Base-by-base conservation (phyloP, 306 rosid species). In the Elaeagnus macrophylla region DNA sequence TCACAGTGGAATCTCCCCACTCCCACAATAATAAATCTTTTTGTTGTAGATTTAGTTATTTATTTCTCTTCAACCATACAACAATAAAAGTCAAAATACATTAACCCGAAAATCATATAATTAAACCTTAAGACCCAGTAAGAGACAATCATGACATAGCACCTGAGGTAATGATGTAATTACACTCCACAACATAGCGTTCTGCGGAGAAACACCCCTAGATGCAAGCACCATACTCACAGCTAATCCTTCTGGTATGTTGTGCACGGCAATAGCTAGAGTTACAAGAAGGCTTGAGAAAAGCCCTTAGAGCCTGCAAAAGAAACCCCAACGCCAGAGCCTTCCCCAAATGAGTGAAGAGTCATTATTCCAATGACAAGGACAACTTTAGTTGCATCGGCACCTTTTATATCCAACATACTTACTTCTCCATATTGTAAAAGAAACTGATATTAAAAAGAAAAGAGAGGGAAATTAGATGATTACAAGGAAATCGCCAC, bases 111-210 rank as follows among this genome's bases (percentile, higher is more conserved):
- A 25, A 25, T 25, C 32, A 25, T 25, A 25, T 25, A 25, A 25
- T 5, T 25, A 25, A 25, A 25, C 32, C 32, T 25, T 1, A 25
- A 25, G 32, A 25, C 5, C 13, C 42, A 32, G 32, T 5, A 44
- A 2, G 12, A 36, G n/a, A 12, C 9, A 72, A 35, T 17, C 4
- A 37, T 39, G 60, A 49, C 17, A 69, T 17, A 35, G 5, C 77
- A 93, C 99, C 96, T 93, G 99, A 10, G 99, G 99, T 59, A 93
- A 77, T 43, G 99, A 93, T 15, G 99, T 93, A 72, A 93, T 87
- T 47, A 93, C 74, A 53, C 99, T 93, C 99, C 99, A 93, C 57
- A 93, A 70, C 95, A 93, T 84, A 49, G 96, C 99, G 71, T 93
- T 93, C 69, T 88, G 95, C 0, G 99, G 96, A 60, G 96, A 93